Evolutionary conservation across 331 rosid genomes (phyloP), one percentile per base, ranked within the genome.

Genomic region (Acacia pycnantha): DNA sequence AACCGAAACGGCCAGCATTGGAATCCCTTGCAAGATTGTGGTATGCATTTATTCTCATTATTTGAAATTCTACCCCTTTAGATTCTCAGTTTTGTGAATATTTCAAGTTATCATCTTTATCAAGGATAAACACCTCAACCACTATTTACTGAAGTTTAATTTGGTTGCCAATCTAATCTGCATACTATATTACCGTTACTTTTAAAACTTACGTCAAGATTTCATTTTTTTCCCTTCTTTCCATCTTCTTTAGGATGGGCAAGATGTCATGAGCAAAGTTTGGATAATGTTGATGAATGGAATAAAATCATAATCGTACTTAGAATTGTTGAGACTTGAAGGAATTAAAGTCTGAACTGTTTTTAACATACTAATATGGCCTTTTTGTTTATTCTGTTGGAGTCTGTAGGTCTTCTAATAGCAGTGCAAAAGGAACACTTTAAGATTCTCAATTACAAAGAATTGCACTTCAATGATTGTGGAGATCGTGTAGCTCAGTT

Each of bases 401-500:
- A 54, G 7, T 82, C 29, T 76, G 24, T 88, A 96, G 99, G 99
- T 77, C 93, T 96, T 79, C 82, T 96, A 73, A 96, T 92, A 73
- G 99, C 99, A 0, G 98, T 96, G 81, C 93, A 79, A 46, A 92
- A 89, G 84, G 98, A 96, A 74, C 80, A 80, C 82, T 96, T 96
- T 7, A 88, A 84, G 79, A 92, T 96, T 58, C 83, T 96, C 10
- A 93, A 96, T 84, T 88, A 91, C 59, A 85, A 90, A 54, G 97
- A 96, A 76, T 83, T 96, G 83, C 94, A 77, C 35, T 96, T 96
- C 89, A 92, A 93, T 56, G 99, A 96, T 82, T 91, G 83, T 51
- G 98, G 98, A 24, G 99, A 93, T 79, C 98, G 98, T 18, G 99
- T 96, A 8, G 98, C 99, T 66, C 99, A 96, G 76, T 76, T 96